phyloP scores from a whole-genome alignment of 1,284 basidiomycete species.

The Bjerkandera adusta region DNA sequence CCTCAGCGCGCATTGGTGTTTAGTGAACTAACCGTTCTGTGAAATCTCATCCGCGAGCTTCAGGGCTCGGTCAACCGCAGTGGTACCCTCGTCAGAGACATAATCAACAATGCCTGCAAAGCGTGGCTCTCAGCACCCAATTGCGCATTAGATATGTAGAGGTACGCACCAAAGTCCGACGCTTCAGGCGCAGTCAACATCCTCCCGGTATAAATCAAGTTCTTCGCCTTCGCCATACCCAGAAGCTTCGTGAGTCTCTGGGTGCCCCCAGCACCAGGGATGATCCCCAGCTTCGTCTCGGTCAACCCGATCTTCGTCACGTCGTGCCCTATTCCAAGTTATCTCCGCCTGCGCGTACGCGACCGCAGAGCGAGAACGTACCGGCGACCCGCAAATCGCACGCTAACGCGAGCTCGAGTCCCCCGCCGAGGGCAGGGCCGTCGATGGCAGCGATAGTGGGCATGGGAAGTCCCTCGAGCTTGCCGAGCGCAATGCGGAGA shows the following conservation, averaged over 20 bases:
- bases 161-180: conserved; percentile 63
- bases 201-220: conserved; percentile 81
- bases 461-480: conserved; percentile 78
- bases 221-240: conserved; percentile 83
- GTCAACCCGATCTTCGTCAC: conserved; percentile 83
- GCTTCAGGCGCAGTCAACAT: conserved; percentile 69
- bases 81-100: conserved; percentile 55
- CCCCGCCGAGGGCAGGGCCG: conserved; percentile 90
- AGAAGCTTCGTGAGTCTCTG: conserved; percentile 83
- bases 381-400: conserved; percentile 89
- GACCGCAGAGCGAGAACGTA: conserved; percentile 32
- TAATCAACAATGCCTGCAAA: conserved; percentile 76
- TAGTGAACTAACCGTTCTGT: conserved; percentile 57
- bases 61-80: conserved; percentile 67
- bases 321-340: conserved; percentile 39
- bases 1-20: too few relatives aligned
- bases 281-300: conserved; percentile 86
- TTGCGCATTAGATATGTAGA: too few relatives aligned
- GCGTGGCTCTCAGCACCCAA: neutral
- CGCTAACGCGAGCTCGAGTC: conserved; percentile 82
- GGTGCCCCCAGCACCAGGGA: conserved; percentile 94
- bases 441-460: conserved; percentile 87
- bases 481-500: conserved; percentile 70
- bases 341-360: neutral
- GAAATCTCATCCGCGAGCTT: conserved; percentile 64